Conservation (phyloP, 2,329 filamentous ascomycete species). For the Scytalidium lignicola region DNA sequence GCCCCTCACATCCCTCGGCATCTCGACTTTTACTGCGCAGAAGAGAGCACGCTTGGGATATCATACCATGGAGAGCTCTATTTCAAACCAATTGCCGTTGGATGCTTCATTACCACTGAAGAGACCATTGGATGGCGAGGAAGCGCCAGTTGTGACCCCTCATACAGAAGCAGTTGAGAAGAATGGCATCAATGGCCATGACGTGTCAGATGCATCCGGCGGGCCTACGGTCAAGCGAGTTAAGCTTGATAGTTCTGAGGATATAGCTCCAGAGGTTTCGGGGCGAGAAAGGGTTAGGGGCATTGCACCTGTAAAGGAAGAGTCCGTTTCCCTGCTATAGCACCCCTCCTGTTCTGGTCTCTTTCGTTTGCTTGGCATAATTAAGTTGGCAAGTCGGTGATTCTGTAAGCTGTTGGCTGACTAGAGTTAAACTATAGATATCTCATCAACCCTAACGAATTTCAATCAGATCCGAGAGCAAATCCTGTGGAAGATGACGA, state of each 20-base stretch:
- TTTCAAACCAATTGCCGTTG: neutral
- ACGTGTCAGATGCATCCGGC: constrained; percentile 15
- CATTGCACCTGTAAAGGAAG: constrained; percentile 25
- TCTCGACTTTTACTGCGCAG: neutral
- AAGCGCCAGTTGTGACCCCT: constrained; percentile 16
- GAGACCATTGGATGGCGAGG: constrained; percentile 13
- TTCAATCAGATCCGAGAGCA: neutral
- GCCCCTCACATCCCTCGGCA: neutral
- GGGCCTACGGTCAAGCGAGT: constrained; percentile 53
- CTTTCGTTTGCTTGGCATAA: neutral
- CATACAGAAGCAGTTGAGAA: constrained; percentile 19
- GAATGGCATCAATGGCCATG: constrained; percentile 18
- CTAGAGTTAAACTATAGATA: constrained; percentile 16
- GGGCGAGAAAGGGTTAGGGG: constrained; percentile 23
- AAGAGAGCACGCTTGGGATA: neutral
- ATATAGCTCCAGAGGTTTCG: constrained; percentile 9
- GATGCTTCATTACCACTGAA: constrained; percentile 16
- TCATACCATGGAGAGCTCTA: neutral
- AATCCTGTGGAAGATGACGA: constrained; percentile 40
- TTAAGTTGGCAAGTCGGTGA: too few species aligned
- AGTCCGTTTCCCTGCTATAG: constrained; percentile 19
- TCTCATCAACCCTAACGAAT: constrained; percentile 17
- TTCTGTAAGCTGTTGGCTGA: too few species aligned
- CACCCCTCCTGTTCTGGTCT: neutral
- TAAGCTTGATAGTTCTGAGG: constrained; percentile 25